A percentile compares a stretch with the other conserved stretches of the same genome.
These are phyloP conservation scores for Mycena vitilis DNA, from an alignment of 768 basidiomycete genomes.

Conservation along the genomic window DNA sequence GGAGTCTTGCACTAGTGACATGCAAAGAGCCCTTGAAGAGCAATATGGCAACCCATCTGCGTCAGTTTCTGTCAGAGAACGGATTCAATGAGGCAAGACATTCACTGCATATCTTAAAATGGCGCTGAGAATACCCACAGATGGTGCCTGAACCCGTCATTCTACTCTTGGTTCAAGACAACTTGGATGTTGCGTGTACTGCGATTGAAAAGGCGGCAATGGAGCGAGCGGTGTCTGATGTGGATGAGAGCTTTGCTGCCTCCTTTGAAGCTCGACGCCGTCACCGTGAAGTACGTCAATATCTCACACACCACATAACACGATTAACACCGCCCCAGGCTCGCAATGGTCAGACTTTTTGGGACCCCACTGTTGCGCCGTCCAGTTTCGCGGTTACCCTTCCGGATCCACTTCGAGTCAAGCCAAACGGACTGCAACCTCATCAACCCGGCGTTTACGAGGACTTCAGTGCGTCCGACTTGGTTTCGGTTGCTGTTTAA, in stretches of 20 bases:
- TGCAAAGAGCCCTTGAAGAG: conserved; percentile 97
- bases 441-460: conserved; percentile 93
- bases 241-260: conserved; percentile 87
- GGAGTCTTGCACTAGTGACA: conserved; percentile 95
- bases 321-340: conserved; percentile 52
- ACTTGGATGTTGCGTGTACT: conserved; percentile 91
- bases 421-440: conserved; percentile 81
- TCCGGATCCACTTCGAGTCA: conserved; percentile 91
- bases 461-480: conserved; percentile 78
- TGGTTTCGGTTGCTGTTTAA: conserved; percentile 13
- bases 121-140: conserved; percentile 49
- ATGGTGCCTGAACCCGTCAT: conserved; percentile 86
- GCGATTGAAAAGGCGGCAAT: conserved; percentile 98
- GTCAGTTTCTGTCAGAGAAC: conserved; percentile 84
- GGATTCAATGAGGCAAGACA: conserved; percentile 85
- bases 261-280: conserved; percentile 88
- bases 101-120: not conserved
- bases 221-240: conserved; percentile 93
- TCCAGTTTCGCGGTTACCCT: conserved; percentile 78
- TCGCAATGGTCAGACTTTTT: conserved; percentile 82
- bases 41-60: conserved; percentile 89
- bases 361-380: conserved; percentile 83
- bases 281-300: conserved; percentile 79
- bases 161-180: conserved; percentile 86
- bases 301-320: conserved; percentile 1